Base-by-base conservation (phyloP, 1,139 yeast genomes). In the Lipomyces yarrowii region DNA sequence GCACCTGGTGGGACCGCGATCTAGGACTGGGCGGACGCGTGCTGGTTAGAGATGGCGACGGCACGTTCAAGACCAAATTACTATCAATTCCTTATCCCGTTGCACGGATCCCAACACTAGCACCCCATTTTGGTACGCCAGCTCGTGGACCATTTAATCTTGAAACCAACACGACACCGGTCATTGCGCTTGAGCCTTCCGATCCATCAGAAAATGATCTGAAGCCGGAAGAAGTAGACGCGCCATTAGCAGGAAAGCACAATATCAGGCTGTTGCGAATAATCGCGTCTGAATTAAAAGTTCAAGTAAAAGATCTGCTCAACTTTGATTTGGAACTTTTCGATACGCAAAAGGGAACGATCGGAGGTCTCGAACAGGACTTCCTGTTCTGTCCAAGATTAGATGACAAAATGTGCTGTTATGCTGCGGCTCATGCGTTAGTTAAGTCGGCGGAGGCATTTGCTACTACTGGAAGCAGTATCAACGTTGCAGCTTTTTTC, bases 391-490 rank as follows among this genome's bases (percentile, higher is more conserved):
- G 96, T 62, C 97, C 97, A n/a, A 86, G 99, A 76, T 82, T 93
- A 70, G 99, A 94, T 77, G 96, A 94, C 78, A 87, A 91, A 78
- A 89, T 93, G 32, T 91, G 98, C 53, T 91, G 98, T 72, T 94
- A 81, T 79, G 86, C 96, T 54, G 91, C 97, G 2, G 79, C 89
- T 42, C 83, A 82, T 66, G 97, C 90, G 2, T 79, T 94, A 13
- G 65, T 80, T 3, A 79, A 79, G 46, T 72, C 79, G 2, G 77
- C 83, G 4, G 71, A 75, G 3, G 79, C 79, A 42, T 75, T 86
- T 60, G 90, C 81, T 85, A 32, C 82, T 84, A 78, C 87, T 82
- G 72, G 90, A 87, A 73, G 76, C 13, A 90, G 91, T 56, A 85
- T 91, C 56, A 87, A 86, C 76, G 76, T 92, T 73, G 84, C 91